phyloP scores from a whole-genome alignment of 768 basidiomycete species.

The Leucosporidium creatinivorum region DNA sequence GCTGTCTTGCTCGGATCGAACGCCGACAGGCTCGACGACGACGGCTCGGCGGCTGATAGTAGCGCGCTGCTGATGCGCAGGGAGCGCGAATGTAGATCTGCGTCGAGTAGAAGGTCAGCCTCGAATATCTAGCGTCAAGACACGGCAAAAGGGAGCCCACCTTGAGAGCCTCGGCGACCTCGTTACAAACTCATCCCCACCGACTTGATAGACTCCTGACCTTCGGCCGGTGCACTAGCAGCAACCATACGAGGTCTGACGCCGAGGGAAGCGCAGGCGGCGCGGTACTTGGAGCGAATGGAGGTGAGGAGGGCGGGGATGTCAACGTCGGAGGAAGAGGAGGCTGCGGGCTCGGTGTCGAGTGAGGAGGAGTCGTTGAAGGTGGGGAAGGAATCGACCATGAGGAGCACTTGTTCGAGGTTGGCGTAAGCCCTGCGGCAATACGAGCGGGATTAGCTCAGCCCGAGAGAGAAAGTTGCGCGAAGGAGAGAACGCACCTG shows the following conservation, averaged over 20 bases:
- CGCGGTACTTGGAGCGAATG: constrained; percentile 79
- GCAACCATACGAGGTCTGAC: constrained; percentile 48
- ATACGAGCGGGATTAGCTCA: constrained; percentile 40
- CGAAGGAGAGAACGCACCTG: not conserved
- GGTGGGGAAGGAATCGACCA: constrained; percentile 67
- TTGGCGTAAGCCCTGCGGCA: constrained; percentile 52
- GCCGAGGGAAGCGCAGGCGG: constrained; percentile 73
- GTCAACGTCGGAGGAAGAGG: constrained; percentile 46
- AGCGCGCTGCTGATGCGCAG: no score
- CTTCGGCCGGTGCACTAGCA: not conserved
- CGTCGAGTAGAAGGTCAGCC: no score
- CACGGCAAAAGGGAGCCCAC: no score
- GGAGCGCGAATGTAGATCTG: no score
- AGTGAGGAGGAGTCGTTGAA: constrained; percentile 56
- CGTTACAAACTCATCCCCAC: no score
- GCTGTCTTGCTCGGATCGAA: no score
- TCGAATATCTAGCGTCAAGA: no score
- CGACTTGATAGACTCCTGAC: no score
- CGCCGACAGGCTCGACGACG: no score
- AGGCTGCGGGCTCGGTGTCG: not conserved
- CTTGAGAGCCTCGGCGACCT: no score
- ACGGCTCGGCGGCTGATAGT: no score
- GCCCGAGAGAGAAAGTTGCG: constrained; percentile 4
- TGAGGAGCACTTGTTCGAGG: constrained; percentile 60
- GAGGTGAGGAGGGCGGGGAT: constrained; percentile 68